These are phyloP conservation scores for Neolentinus lepideus DNA, from an alignment of 1,284 basidiomycete species.

Conservation along the genomic window DNA sequence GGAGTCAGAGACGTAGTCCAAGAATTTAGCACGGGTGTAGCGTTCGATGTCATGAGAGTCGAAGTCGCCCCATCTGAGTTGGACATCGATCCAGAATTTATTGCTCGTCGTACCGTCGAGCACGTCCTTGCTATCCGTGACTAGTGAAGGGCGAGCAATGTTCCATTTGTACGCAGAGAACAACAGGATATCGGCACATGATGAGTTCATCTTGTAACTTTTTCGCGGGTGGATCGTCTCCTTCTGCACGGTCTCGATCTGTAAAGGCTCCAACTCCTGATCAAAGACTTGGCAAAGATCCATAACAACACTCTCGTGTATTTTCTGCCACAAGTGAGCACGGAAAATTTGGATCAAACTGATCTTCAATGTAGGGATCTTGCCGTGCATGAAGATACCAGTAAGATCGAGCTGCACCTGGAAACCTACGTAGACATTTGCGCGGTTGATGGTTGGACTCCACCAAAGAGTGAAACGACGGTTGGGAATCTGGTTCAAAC, in stretches of 20 bases:
- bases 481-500: conserved; percentile 98
- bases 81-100: conserved; percentile 99
- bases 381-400: conserved; percentile 94
- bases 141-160: conserved; percentile 91
- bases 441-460: conserved; percentile 97
- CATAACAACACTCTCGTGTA: neutral
- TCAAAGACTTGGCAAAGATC: conserved; percentile 93
- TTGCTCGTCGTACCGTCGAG: conserved; percentile 96
- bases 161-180: conserved; percentile 99
- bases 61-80: conserved; percentile 98
- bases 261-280: conserved; percentile 95
- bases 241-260: conserved; percentile 99
- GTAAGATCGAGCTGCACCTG: conserved; percentile 98
- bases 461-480: conserved; percentile 99
- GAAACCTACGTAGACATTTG: conserved; percentile 99
- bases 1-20: conserved; percentile 91
- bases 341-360: conserved; percentile 99
- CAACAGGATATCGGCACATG: conserved; percentile 92
- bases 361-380: conserved; percentile 97
- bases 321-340: conserved; percentile 99
- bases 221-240: conserved; percentile 99
- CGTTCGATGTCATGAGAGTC: conserved; percentile 98
- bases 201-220: conserved; percentile 99
- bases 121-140: conserved; percentile 94
- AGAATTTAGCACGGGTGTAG: conserved; percentile 96